phyloP scores from a whole-genome alignment of 441 rosid genomes.

The Erodium texanum region DNA sequence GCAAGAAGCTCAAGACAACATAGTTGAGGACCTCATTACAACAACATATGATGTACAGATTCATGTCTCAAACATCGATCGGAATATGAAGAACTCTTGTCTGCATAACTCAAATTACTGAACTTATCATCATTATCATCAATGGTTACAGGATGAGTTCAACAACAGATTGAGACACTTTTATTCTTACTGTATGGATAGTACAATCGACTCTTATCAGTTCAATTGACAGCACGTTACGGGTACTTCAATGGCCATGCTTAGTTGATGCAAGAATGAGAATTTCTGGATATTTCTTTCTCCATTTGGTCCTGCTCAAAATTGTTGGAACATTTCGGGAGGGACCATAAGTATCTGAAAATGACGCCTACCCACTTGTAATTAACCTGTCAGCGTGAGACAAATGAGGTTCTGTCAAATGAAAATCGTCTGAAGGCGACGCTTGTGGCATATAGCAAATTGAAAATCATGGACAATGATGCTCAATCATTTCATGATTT shows the following conservation, averaged over 20 bases:
- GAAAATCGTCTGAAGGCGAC: background rate
- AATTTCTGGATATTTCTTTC: background rate
- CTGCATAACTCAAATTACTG: background rate
- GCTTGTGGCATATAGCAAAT: background rate
- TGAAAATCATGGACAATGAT: background rate
- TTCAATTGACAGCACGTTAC: background rate
- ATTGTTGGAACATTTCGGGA: background rate
- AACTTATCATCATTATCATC: background rate
- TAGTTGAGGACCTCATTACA: background rate
- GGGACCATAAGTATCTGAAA: slow-evolving; percentile 17
- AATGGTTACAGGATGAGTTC: background rate
- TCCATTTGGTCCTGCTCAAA: slow-evolving; percentile 8
- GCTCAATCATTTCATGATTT: background rate
- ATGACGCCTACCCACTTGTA: background rate
- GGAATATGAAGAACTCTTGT: background rate
- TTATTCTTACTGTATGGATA: background rate
- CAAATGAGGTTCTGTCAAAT: background rate
- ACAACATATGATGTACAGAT: too few species aligned
- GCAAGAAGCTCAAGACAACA: too few species aligned
- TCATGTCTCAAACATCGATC: too few species aligned
- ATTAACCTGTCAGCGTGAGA: slow-evolving; percentile 15
- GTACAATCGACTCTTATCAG: background rate
- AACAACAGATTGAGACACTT: background rate
- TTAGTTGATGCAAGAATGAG: slow-evolving; percentile 2
- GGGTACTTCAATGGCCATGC: background rate